Conservation (phyloP, 176 grass and related monocot genomes). For the Panicum miliaceum region DNA sequence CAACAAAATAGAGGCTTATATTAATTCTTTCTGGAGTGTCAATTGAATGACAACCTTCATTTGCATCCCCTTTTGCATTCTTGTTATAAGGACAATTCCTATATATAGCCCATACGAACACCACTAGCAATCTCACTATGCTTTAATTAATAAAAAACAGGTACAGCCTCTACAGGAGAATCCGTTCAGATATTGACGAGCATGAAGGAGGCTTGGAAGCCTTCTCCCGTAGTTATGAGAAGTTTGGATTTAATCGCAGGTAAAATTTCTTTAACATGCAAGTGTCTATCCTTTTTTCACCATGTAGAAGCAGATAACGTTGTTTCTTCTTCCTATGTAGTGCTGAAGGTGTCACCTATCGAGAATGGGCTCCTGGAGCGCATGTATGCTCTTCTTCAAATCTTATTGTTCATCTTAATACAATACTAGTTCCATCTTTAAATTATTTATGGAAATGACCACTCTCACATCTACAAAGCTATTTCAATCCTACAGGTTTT, state of each 20-base stretch:
- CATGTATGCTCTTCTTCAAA: constrained; percentile 55
- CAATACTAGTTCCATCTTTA: constrained; percentile 35
- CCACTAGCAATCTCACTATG: constrained; percentile 22
- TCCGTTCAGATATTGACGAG: constrained; percentile 74
- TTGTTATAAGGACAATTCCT: background rate
- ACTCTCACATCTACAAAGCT: background rate
- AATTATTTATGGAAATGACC: constrained; percentile 10
- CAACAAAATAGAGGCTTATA: background rate
- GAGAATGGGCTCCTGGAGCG: constrained; percentile 98
- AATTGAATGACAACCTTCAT: background rate
- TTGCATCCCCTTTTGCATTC: constrained; percentile 3
- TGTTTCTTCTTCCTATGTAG: constrained; percentile 44
- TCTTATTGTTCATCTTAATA: constrained; percentile 30
- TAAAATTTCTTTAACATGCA: constrained; percentile 34
- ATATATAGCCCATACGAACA: background rate
- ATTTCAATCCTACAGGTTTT: constrained; percentile 30
- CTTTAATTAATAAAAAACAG: constrained; percentile 59
- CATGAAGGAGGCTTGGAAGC: constrained; percentile 86
- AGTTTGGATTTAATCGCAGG: constrained; percentile 85
- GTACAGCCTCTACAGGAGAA: constrained; percentile 74
- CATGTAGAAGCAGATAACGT: constrained; percentile 32
- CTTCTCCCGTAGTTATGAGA: constrained; percentile 91
- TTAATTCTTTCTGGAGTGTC: background rate
- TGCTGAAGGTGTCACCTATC: constrained; percentile 81
- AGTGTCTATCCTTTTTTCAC: background rate